A percentile compares a stretch with the other conserved stretches of the same genome.
These are phyloP conservation scores for Sideroxylon spinosum DNA, from an alignment of 179 eudicot genomes.

Conservation along the genomic window DNA sequence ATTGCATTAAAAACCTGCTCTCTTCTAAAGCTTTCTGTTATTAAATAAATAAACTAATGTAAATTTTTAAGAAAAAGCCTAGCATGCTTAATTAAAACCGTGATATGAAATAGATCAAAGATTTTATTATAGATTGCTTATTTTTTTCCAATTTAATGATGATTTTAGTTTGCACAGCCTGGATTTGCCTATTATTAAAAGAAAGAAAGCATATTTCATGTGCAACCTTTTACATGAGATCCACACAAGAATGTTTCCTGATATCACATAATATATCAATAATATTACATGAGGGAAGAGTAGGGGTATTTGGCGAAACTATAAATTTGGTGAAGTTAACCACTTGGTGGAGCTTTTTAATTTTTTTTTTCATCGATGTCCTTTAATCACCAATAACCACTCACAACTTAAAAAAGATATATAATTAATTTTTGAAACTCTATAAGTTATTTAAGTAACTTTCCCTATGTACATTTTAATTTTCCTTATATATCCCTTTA, in stretches of 20 bases:
- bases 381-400: too few relatives aligned
- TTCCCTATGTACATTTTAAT: too few relatives aligned
- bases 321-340: too few relatives aligned
- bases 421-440: too few relatives aligned
- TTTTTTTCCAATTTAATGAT: background rate
- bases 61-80: background rate
- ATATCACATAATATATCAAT: background rate
- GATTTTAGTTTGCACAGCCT: background rate
- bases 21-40: background rate
- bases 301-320: too few relatives aligned
- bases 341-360: too few relatives aligned
- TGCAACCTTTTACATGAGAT: background rate
- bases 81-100: background rate
- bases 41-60: background rate
- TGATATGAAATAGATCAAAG: background rate
- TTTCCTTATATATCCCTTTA: too few relatives aligned
- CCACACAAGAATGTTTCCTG: background rate
- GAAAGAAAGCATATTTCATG: constrained; percentile 4
- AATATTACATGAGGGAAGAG: too few relatives aligned
- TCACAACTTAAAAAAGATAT: too few relatives aligned
- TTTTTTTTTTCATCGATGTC: too few relatives aligned
- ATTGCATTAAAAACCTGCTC: background rate
- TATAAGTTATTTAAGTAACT: too few relatives aligned
- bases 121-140: background rate
- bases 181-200: background rate